A percentile compares a stretch with the other conserved stretches of the same genome.
phyloP scores from a whole-genome alignment of 768 basidiomycete genomes.

The Tylopilus subfusipes region DNA sequence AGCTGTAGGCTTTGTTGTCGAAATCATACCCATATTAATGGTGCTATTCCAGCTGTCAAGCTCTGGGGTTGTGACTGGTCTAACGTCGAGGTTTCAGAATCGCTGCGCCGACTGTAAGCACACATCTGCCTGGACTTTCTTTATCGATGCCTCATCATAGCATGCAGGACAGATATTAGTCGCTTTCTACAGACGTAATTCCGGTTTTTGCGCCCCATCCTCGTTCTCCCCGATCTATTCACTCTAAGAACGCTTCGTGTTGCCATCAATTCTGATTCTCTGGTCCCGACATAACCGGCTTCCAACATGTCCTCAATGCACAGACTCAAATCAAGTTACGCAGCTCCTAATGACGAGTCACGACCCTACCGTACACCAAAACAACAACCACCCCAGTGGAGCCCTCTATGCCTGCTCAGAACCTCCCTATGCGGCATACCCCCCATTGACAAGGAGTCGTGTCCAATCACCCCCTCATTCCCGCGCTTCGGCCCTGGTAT shows the following conservation, averaged over 20 bases:
- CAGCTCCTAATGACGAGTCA: constrained; percentile 35
- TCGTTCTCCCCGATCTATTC: background rate
- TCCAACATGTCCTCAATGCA: constrained; percentile 29
- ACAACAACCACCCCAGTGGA: background rate
- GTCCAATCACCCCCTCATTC: constrained; percentile 25
- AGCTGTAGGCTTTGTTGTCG: too few relatives aligned
- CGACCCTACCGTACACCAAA: constrained; percentile 14
- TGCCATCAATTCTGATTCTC: background rate
- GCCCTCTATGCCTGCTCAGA: constrained; percentile 3
- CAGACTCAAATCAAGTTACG: constrained; percentile 45
- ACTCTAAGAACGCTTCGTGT: constrained; percentile 1
- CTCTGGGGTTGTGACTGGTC: too few relatives aligned
- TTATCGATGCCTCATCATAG: constrained; percentile 1
- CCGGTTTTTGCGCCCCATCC: background rate
- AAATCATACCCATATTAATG: too few relatives aligned
- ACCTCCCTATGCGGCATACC: constrained; percentile 12
- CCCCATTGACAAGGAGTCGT: constrained; percentile 26
- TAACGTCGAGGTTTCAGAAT: too few relatives aligned
- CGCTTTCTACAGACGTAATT: background rate
- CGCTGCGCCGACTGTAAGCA: too few relatives aligned
- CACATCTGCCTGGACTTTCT: background rate
- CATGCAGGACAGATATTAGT: background rate
- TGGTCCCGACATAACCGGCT: background rate
- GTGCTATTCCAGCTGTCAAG: too few relatives aligned
- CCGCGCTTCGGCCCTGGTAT: constrained; percentile 21